Conservation (phyloP, 805 yeast species). For the Candida boidinii region DNA sequence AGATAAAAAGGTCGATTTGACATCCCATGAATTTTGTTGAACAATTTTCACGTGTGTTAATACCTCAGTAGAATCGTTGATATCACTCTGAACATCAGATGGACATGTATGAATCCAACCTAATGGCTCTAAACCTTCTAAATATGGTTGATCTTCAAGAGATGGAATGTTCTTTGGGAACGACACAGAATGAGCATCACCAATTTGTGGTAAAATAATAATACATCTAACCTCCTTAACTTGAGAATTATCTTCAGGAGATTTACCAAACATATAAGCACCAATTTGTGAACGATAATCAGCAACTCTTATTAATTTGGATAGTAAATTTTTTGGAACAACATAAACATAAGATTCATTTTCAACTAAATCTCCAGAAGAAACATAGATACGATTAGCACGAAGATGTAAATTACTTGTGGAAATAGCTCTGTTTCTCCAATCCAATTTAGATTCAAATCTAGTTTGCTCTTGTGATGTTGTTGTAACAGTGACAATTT, state of each 20-base stretch:
- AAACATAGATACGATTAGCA: constrained; percentile 63
- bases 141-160: constrained; percentile 23
- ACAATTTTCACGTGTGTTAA: constrained; percentile 44
- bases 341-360: constrained; percentile 59
- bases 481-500: constrained; percentile 89
- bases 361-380: constrained; percentile 49
- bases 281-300: constrained; percentile 80
- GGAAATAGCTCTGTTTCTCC: constrained; percentile 85
- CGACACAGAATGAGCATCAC: constrained; percentile 57
- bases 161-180: constrained; percentile 41
- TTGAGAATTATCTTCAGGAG: constrained; percentile 62
- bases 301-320: constrained; percentile 69
- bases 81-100: constrained; percentile 40
- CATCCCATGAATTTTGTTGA: constrained; percentile 29
- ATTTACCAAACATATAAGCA: constrained; percentile 70
- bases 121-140: constrained; percentile 61
- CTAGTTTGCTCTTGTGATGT: constrained; percentile 78
- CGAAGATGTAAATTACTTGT: constrained; percentile 66
- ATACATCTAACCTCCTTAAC: constrained; percentile 73
- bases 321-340: constrained; percentile 73
- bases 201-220: constrained; percentile 83
- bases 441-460: constrained; percentile 78
- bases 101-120: constrained; percentile 95
- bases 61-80: constrained; percentile 64
- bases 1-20: constrained; percentile 44